phyloP scores from a whole-genome alignment of 371 early-diverging fungal genomes.

The Lichtheimia ramosa region DNA sequence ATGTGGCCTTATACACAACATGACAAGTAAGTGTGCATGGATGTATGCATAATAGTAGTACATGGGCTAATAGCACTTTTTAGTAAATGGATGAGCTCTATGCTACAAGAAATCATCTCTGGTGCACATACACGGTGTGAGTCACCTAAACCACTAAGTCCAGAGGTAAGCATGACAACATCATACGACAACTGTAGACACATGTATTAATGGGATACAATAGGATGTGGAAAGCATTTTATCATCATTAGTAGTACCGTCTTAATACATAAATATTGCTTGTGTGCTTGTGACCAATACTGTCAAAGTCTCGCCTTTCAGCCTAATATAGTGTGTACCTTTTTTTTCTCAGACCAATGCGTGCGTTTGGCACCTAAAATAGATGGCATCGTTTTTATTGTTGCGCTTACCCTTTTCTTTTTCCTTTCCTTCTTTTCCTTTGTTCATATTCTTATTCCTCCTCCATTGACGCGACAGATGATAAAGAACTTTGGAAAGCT shows the following conservation, averaged over 20 bases:
- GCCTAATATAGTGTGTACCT: background rate
- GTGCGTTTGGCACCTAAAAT: too few species aligned
- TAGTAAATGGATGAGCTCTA: conserved; percentile 44
- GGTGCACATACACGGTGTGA: conserved; percentile 42
- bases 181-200: background rate
- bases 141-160: conserved; percentile 3
- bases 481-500: conserved; percentile 73
- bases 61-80: background rate
- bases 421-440: conserved; percentile 11
- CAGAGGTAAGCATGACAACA: conserved; percentile 3
- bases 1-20: conserved; percentile 42
- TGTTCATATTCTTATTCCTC: conserved; percentile 13
- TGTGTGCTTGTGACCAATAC: too few species aligned
- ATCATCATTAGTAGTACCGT: background rate
- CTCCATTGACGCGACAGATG: conserved; percentile 24
- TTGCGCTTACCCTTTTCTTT: background rate
- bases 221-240: conserved; percentile 10
- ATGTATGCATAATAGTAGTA: background rate
- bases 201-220: background rate
- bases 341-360: conserved; percentile 9
- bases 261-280: background rate
- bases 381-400: too few species aligned
- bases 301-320: too few species aligned
- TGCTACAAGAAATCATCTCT: conserved; percentile 61
- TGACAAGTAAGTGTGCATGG: conserved; percentile 41